Base-by-base conservation (phyloP, 129 eudicot species). In the Flaveria trinervia region DNA sequence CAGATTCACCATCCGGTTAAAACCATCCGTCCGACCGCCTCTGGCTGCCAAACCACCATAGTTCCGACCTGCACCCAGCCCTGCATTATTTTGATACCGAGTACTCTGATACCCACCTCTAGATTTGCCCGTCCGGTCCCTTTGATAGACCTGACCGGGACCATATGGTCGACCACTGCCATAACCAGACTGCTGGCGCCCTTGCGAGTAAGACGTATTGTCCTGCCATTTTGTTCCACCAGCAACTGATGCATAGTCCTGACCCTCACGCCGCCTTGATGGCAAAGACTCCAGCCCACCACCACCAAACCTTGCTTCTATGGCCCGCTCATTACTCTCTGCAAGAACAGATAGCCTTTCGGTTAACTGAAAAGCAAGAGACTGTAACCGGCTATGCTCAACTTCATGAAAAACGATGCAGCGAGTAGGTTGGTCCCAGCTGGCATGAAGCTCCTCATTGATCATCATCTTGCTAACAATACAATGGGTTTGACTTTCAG, bases 391-490 rank as follows among this genome's bases (percentile, higher is more conserved):
- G 0, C 90, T 65, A 74, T 86, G 92, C 66, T 82, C 91, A 15
- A 86, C 92, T 50, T 90, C 96, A 71, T 87, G 92, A 84, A 90
- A 93, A 11, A 93, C 80, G 1, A 88, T 85, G 86, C 88, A 90
- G 9, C 65, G 76, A 9, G 95, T 82, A 0, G 92, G 95, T 57
- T 93, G 96, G 77, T 90, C 96, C 98, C 87, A 90, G 69, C 85
- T 82, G 1, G 91, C 96, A 49, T 82, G 88, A 20, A 93, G 92
- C 86, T 93, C 98, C 71, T 90, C 95, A 2, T 78, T 86, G n/a
- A 90, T 81, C 88, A 93, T 88, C 98, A 93, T 93, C 69, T 86
- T 90, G 70, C 96, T 90, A 64, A 88, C 88, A 4, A 78, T 82
- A 79, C 90, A 76, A 67, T 85, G 94, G 5, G 93, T 82, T 65